Evolutionary conservation across 805 yeast genomes (phyloP), one percentile per base, ranked within the genome.

Genomic region (Candida taoyuanica): DNA sequence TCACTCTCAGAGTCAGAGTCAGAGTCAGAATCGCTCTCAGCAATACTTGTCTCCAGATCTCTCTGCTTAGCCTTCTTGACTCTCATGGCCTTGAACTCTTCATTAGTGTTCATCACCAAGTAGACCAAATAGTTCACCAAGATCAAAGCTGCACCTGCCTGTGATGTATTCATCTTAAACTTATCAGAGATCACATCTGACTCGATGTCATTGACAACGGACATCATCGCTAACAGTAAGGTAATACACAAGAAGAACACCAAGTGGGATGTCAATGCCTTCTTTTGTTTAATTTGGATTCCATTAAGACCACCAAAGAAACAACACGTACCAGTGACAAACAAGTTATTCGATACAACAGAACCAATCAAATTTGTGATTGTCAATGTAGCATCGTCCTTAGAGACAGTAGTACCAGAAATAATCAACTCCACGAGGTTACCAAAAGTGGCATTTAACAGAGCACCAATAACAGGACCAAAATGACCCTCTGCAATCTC

Each of bases 341-440:
- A 59, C 48, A 71, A 56, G 48, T 67, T 66, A 48, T 71, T 71
- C 24, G 71, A 65, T 29, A 71, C 62, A 36, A 70, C 66, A 26
- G 69, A 62, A 5, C 76, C 76, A 41, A 71, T 62, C 70, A 71
- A 68, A 25, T 64, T 59, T 9, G 76, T 74, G 47, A 70, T 73
- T 14, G 71, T 74, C 42, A 71, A 65, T 27, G 74, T 56, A 25
- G 71, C 65, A 55, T 71, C 75, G 37, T 63, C 63, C 14, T 70
- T 68, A 41, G 60, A 66, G 52, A 71, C 67, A 6, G 76, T 73
- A 37, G 71, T 68, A 23, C 71, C 62, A 9, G 72, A 67, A 29
- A 71, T 74, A 53, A 71, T 70, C 43, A 71, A 58, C 50, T 71
- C 76, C 7, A 71, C 74, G 2, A 74, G 69, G 47, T 71, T 71